Conservation (phyloP, 2,329 filamentous ascomycete genomes). For the Trichoderma lentiforme region DNA sequence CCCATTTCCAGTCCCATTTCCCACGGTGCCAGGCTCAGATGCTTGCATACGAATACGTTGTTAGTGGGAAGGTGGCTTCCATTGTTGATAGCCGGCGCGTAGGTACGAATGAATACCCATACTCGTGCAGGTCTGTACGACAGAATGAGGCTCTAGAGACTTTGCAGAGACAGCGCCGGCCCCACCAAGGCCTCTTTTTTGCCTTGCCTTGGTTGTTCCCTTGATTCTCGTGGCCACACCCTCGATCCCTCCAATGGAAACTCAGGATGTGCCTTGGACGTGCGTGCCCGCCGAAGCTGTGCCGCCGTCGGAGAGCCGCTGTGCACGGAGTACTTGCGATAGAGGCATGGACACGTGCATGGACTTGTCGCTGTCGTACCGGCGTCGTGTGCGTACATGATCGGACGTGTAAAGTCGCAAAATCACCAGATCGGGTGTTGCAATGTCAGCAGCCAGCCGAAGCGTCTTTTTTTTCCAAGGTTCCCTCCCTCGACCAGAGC, state of each 20-base stretch:
- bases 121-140: background rate
- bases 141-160: background rate
- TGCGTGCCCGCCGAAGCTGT: conserved; percentile 2
- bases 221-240: background rate
- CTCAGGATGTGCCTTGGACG: background rate
- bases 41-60: background rate
- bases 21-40: background rate
- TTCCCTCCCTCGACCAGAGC: background rate
- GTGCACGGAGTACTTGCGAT: background rate
- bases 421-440: conserved; percentile 8
- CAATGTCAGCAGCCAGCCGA: conserved; percentile 8
- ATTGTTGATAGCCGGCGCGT: background rate
- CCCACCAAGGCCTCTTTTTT: background rate
- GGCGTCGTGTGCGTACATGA: conserved; percentile 5
- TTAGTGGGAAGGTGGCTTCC: background rate
- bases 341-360: background rate
- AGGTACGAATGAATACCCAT: background rate
- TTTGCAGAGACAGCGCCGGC: background rate
- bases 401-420: conserved; percentile 13
- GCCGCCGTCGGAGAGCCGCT: background rate
- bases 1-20: background rate
- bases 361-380: background rate
- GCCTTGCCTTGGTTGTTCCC: background rate
- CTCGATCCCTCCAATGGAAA: background rate
- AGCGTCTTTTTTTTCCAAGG: background rate